A percentile compares a stretch with the other conserved stretches of the same genome.
Evolutionary conservation across 768 basidiomycete genomes (phyloP).

Genomic region (Psilocybe cyanescens): DNA sequence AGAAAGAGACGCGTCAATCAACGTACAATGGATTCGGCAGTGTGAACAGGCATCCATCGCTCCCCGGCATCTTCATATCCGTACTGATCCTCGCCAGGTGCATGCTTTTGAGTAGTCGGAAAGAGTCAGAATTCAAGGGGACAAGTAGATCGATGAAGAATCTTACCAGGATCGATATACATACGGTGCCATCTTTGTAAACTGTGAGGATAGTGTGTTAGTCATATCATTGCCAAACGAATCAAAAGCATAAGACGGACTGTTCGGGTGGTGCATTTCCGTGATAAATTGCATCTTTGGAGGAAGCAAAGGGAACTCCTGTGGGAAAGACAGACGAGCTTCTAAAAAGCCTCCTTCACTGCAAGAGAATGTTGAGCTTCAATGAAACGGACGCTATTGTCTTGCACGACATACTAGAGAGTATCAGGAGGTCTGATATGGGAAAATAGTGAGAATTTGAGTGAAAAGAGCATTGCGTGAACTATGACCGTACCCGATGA

Average conservation of each 20-base stretch:
- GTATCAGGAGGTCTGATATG: slow-evolving; percentile 83
- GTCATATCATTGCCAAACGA: background rate
- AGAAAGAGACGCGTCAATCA: slow-evolving; percentile 17
- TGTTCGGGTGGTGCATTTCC: slow-evolving; percentile 97
- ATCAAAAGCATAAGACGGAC: slow-evolving; percentile 46
- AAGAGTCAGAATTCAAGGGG: slow-evolving; percentile 8
- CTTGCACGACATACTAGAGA: slow-evolving; percentile 68
- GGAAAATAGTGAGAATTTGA: slow-evolving; percentile 5
- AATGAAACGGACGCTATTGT: background rate
- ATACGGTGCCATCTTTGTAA: slow-evolving; percentile 91
- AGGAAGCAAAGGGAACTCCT: slow-evolving; percentile 87
- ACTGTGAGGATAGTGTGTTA: slow-evolving; percentile 51
- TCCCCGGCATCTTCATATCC: slow-evolving; percentile 97
- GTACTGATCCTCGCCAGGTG: slow-evolving; percentile 95
- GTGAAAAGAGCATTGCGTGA: background rate
- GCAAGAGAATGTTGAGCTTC: slow-evolving; percentile 11
- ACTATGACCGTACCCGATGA: slow-evolving; percentile 74
- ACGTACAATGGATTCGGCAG: slow-evolving; percentile 92
- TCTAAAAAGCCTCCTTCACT: slow-evolving; percentile 98
- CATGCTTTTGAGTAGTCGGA: slow-evolving; percentile 60
- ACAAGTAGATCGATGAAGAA: background rate
- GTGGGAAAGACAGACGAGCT: slow-evolving; percentile 86
- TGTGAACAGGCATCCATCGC: slow-evolving; percentile 97
- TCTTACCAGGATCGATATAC: slow-evolving; percentile 91
- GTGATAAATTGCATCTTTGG: slow-evolving; percentile 98